Base-by-base conservation (phyloP, 2,329 filamentous ascomycete genomes). In the Pestalotiopsis sp. region DNA sequence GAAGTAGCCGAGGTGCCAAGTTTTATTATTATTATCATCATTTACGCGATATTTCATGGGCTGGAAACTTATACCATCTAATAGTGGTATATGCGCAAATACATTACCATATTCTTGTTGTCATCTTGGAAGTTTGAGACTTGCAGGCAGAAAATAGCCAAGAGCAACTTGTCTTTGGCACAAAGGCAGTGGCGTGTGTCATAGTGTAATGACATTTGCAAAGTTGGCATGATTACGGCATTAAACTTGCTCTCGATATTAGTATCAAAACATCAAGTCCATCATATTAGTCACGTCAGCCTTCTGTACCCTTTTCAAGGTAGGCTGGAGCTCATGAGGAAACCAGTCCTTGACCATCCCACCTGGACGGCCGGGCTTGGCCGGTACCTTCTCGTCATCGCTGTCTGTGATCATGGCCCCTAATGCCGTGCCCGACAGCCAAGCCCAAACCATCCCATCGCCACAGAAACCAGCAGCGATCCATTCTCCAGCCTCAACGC, bases 401-500 rank as follows among this genome's bases (percentile, higher is more conserved):
- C 74, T 79, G 0, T 82, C 83, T 0, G 82, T 71, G 9, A 87
- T 74, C 83, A 86, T 85, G 3, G 83, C 70, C 0, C 78, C 85
- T 65, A 85, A 57, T 0, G 84, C 85, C 12, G 80, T 81, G 0
- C 85, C 86, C 59, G 81, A 85, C 14, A 86, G 79, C 85, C 85
- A 88, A 2, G 85, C 82, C 79, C 82, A 85, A 2, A 84, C 83
- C 85, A 88, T 87, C 4, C 86, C 86, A 58, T 87, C 83, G 14
- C 85, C 85, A 58, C 78, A 81, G 72, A 83, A 88, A 1, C 84
- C 86, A 0, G 83, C 85, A 1, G 83, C 79, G n/a, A 87, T 79
- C 85, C 85, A 88, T 73, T 88, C 84, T 1, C 82, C 82, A 0
- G 76, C 70, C 17, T 66, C 11, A 12, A 69, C 68, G 11, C n/a